These are phyloP conservation scores for Dryas alaskensis DNA, from an alignment of 306 rosid genomes.

Conservation along the genomic window DNA sequence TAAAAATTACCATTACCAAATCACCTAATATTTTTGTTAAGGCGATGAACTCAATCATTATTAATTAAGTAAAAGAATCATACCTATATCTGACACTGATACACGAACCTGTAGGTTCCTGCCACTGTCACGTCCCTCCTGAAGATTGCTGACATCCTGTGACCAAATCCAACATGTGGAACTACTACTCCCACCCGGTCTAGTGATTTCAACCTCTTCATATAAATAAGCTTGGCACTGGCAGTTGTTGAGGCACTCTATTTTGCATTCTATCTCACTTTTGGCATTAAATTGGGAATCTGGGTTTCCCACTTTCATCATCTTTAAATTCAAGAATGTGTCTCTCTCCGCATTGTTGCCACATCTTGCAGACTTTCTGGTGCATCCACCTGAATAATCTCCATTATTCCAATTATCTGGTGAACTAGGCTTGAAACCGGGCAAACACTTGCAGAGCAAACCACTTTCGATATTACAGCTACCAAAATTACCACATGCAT, in stretches of 20 bases:
- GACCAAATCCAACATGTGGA: conserved; percentile 73
- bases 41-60: neutral
- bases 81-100: conserved; percentile 68
- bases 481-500: conserved; percentile 74
- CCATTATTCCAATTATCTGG: conserved; percentile 51
- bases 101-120: conserved; percentile 57
- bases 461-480: conserved; percentile 58
- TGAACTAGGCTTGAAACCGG: conserved; percentile 63
- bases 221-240: conserved; percentile 68
- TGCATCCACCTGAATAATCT: conserved; percentile 65
- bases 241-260: conserved; percentile 70
- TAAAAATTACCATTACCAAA: neutral
- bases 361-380: conserved; percentile 54
- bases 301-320: conserved; percentile 78
- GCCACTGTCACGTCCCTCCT: conserved; percentile 62
- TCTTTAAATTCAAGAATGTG: conserved; percentile 53
- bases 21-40: neutral
- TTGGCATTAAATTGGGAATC: conserved; percentile 70
- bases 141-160: conserved; percentile 67
- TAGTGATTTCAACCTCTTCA: conserved; percentile 29
- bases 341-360: conserved; percentile 38
- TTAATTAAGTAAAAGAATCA: conserved; percentile 7
- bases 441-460: conserved; percentile 62
- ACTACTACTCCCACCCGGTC: conserved; percentile 23
- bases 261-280: conserved; percentile 52